These are phyloP conservation scores for Citrus hindsii DNA, from an alignment of 345 rosid species.

Conservation along the genomic window DNA sequence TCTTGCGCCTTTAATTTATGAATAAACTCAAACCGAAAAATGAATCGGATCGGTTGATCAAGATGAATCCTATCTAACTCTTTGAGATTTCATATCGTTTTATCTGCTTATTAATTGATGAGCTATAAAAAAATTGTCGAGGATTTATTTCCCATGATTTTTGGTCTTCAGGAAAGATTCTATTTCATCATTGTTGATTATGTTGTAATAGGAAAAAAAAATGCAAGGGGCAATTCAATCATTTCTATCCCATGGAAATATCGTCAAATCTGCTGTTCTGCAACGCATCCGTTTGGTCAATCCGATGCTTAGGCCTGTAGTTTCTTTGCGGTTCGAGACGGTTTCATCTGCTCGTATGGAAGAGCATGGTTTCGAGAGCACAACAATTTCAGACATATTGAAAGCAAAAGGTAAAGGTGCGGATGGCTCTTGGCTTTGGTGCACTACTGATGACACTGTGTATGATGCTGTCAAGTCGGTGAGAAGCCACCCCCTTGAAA, in stretches of 20 bases:
- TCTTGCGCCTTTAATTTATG: background rate
- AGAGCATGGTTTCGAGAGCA: constrained; percentile 92
- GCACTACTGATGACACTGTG: constrained; percentile 84
- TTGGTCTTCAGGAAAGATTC: background rate
- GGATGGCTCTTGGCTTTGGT: constrained; percentile 99
- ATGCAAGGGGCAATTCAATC: constrained; percentile 60
- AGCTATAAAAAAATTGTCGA: background rate
- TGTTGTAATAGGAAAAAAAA: constrained; percentile 15
- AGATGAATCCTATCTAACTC: background rate
- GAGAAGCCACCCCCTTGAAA: constrained; percentile 8
- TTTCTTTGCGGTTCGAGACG: constrained; percentile 52
- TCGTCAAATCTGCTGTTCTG: constrained; percentile 49
- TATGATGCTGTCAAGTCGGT: constrained; percentile 97
- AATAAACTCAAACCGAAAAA: background rate
- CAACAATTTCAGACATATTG: constrained; percentile 75
- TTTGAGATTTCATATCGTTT: background rate
- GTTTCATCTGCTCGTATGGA: constrained; percentile 67
- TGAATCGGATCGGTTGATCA: background rate
- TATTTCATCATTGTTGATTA: no score
- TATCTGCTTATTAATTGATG: background rate
- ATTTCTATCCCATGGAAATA: constrained; percentile 46
- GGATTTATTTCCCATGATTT: background rate
- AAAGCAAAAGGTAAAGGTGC: constrained; percentile 80
- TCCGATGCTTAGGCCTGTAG: constrained; percentile 46
- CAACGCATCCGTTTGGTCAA: constrained; percentile 56